These are phyloP conservation scores for Verticillium dahliae DNA, from an alignment of 2,329 filamentous ascomycete species.

Conservation along the genomic window DNA sequence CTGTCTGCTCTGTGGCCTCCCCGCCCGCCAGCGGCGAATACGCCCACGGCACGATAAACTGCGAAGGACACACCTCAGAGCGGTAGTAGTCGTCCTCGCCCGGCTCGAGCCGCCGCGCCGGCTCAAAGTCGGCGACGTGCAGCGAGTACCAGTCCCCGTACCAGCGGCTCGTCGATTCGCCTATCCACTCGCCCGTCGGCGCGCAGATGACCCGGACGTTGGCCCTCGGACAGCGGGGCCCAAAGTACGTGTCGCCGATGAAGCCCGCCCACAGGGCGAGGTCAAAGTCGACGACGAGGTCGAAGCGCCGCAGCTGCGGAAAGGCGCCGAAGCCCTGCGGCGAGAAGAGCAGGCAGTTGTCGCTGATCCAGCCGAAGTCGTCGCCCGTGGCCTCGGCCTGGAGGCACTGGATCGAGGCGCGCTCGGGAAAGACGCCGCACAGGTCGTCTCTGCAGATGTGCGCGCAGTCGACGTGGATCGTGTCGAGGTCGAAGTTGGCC, in stretches of 20 bases:
- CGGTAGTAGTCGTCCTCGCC: background rate
- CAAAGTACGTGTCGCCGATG: background rate
- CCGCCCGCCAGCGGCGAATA: background rate
- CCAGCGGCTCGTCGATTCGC: background rate
- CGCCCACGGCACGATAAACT: background rate
- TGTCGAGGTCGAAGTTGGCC: background rate
- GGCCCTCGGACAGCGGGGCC: background rate
- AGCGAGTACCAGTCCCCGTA: background rate
- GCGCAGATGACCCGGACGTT: background rate
- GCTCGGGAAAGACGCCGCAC: background rate
- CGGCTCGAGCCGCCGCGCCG: background rate
- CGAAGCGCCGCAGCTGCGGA: background rate
- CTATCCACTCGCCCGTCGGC: background rate
- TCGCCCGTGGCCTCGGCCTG: background rate
- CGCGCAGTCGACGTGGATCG: background rate
- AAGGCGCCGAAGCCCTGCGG: background rate
- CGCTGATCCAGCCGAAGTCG: background rate
- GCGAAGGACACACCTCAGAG: background rate
- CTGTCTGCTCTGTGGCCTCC: too few relatives aligned
- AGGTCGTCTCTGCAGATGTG: background rate
- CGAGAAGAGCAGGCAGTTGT: background rate
- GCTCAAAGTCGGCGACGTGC: background rate
- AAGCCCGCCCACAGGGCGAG: background rate
- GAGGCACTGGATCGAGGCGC: background rate
- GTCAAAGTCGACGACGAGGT: background rate